phyloP scores from a whole-genome alignment of 768 basidiomycete genomes.

The Tulasnella sp. region DNA sequence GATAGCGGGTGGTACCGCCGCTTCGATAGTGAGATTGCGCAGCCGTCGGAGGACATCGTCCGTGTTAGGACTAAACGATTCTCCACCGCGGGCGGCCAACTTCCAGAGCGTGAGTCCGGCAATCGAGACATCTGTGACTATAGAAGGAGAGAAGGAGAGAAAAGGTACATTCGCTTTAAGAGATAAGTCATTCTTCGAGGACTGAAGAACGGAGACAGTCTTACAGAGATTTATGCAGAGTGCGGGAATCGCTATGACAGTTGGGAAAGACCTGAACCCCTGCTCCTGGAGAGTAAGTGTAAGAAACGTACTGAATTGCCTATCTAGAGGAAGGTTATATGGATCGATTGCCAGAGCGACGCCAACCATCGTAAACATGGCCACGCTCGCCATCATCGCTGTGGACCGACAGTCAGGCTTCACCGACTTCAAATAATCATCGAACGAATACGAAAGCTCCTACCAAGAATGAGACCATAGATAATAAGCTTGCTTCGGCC shows the following conservation, averaged over 20 bases:
- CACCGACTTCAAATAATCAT: not conserved
- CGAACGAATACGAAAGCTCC: not conserved
- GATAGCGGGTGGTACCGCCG: slow-evolving; percentile 17
- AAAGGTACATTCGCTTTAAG: not conserved
- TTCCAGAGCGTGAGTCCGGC: slow-evolving; percentile 3
- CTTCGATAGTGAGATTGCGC: not conserved
- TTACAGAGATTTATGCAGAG: slow-evolving; percentile 9
- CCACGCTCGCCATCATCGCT: slow-evolving; percentile 2
- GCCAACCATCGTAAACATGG: slow-evolving; percentile 1
- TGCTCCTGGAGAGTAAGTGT: too few species aligned
- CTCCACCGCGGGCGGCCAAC: not conserved
- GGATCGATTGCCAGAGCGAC: not conserved
- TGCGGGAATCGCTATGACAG: slow-evolving; percentile 13
- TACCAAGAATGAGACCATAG: not conserved
- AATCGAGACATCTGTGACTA: slow-evolving; percentile 12
- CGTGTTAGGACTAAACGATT: slow-evolving; percentile 7
- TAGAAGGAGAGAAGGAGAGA: not conserved
- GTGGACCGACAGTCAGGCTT: not conserved
- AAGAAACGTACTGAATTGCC: not conserved
- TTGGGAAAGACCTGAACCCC: not conserved
- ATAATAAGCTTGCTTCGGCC: not conserved
- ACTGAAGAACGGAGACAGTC: not conserved
- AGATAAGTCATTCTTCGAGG: too few species aligned
- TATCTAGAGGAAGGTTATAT: not conserved
- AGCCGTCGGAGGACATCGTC: not conserved